Percentiles rank a stretch among this genome's conserved stretches.
These are phyloP conservation scores for Fusarium staphyleae DNA, from an alignment of 2,329 filamentous ascomycete genomes.

Conservation along the genomic window DNA sequence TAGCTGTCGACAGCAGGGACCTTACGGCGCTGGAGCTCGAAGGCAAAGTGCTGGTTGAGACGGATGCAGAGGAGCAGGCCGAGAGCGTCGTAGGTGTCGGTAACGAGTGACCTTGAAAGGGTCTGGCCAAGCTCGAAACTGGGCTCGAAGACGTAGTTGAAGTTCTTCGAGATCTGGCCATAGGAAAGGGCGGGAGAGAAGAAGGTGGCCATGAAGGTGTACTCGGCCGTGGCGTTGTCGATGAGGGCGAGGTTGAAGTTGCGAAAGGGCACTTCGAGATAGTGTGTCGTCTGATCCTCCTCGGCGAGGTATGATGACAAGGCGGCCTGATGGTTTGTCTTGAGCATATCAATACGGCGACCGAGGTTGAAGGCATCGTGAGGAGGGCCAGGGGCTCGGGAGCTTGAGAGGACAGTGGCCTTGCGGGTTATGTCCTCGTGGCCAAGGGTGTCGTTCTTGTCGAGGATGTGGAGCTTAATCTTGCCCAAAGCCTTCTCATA, in stretches of 20 bases:
- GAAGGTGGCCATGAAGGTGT: slow-evolving; percentile 90
- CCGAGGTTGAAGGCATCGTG: slow-evolving; percentile 92
- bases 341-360: slow-evolving; percentile 82
- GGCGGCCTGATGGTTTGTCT: slow-evolving; percentile 74
- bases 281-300: slow-evolving; percentile 84
- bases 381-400: slow-evolving; percentile 58
- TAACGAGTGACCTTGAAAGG: slow-evolving; percentile 77
- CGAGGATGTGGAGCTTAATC: slow-evolving; percentile 81
- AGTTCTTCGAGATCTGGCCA: slow-evolving; percentile 80
- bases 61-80: slow-evolving; percentile 91
- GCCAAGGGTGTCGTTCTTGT: slow-evolving; percentile 83
- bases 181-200: slow-evolving; percentile 81
- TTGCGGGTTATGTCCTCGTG: slow-evolving; percentile 76
- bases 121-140: slow-evolving; percentile 84
- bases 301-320: slow-evolving; percentile 89
- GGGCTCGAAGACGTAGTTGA: slow-evolving; percentile 86
- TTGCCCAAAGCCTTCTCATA: slow-evolving; percentile 86
- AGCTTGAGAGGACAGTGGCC: slow-evolving; percentile 62
- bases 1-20: slow-evolving; percentile 90
- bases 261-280: slow-evolving; percentile 88
- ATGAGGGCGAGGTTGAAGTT: slow-evolving; percentile 94
- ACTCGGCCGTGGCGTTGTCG: slow-evolving; percentile 94
- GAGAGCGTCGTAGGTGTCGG: slow-evolving; percentile 81
- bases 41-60: slow-evolving; percentile 91
- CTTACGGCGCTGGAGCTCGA: slow-evolving; percentile 90